Base-by-base conservation (phyloP, 768 basidiomycete genomes). In the Ramaria sp. region DNA sequence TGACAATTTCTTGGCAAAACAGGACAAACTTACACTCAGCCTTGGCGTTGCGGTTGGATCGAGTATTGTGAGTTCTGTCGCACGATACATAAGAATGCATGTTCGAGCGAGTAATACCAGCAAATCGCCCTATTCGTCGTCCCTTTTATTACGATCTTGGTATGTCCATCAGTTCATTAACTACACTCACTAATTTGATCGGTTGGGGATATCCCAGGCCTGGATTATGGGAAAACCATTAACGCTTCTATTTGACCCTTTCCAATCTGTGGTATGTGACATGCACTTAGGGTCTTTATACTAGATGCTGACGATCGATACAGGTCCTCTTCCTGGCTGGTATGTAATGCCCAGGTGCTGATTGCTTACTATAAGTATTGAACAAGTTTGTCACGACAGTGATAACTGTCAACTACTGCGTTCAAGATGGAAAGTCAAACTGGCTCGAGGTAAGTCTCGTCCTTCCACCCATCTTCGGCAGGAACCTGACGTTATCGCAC, bases 11-110 rank as follows among this genome's bases (percentile, higher is more conserved):
- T 27, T 27, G 27, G 27, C 2, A 27, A 50, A 24, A n/a, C 43
- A 57, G 55, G 82, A 86, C 69, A 91, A 94, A 68, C 72, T 96
- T 20, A 88, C 88, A 46, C 77, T 96, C 6, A 89, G 88, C 64
- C 74, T 96, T 55, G 84, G 87, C 24, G 89, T 95, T 20, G 90
- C 93, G n/a, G 88, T 91, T 17, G 88, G 91, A 47, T 86, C 86
- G 1, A 85, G 84, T 61, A 84, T 89, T 37, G 86, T 88, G 64
- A 66, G 84, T 75, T 17, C 7, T 42, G 34, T 38, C 12, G 11
- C 24, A 19, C 45, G 34, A 20, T 33, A 43, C 6, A 47, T 50
- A 33, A 10, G 45, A 13, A 47, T 38, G n/a, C 38, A 30, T n/a
- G 31, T 17, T 17, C 52, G 37, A 22, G 37, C 19, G 9, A 11